Base-by-base conservation (phyloP, 768 basidiomycete species). In the Mycena leptocephala region DNA sequence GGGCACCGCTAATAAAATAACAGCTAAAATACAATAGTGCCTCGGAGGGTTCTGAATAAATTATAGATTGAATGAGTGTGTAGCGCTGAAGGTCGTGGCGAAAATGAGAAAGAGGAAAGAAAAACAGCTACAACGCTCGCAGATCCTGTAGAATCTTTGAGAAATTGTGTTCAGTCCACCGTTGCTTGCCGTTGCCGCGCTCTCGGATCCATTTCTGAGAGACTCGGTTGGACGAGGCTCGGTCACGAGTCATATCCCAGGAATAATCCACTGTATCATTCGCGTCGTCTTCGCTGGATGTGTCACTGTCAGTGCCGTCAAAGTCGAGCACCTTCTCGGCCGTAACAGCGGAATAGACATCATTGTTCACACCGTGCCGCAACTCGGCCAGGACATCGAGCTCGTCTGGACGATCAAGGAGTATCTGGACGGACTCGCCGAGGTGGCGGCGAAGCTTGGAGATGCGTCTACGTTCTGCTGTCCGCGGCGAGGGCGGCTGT, bases 391-490 rank as follows among this genome's bases (percentile, higher is more conserved):
- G 24, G 11, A 71, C 76, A 26, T 72, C 66, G 20, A 33, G 24
- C 30, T 35, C 59, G 56, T 62, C 70, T 35, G 51, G 59, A 5
- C 53, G 48, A 22, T 76, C 62, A 24, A 70, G 85, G 11, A 73
- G 32, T 9, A 78, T 28, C 66, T 75, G 74, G 28, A 78, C 77
- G 9, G 81, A 78, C 65, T 79, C 79, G 56, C 83, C 84, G 43
- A 83, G 79, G 51, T 82, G 81, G 62, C 80, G 81, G 18, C 79
- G 80, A 13, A 82, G 80, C 51, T 83, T 82, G 48, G 75, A 76
- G 24, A 78, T 67, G 48, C 79, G 81, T 14, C 66, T 76, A 3
- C 77, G 78, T 58, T 76, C 78, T 28, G 66, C 77, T 9, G 80
- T 82, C 28, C 64, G 66, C 22, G 82, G 81, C 5, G 82, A 79